Percentiles rank a stretch among this genome's conserved stretches.
Evolutionary conservation across 2,329 filamentous ascomycete species (phyloP).

Genomic region (Aspergillus sp.): DNA sequence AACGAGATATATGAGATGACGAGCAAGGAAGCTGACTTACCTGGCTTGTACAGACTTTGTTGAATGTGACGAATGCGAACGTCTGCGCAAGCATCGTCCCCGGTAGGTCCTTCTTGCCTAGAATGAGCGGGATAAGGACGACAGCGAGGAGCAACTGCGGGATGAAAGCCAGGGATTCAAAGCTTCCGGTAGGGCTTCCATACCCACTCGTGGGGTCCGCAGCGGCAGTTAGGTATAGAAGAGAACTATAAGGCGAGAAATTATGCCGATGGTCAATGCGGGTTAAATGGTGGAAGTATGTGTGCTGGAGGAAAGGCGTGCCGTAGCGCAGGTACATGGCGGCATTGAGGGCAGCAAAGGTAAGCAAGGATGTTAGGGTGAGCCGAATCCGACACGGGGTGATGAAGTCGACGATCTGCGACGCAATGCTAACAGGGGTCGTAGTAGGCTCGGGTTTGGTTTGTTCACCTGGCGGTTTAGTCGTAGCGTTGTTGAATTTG

Average conservation of each 20-base stretch:
- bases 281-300: constrained; percentile 87
- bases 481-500: not conserved
- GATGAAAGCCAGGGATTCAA: constrained; percentile 83
- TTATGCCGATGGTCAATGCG: constrained; percentile 97
- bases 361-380: constrained; percentile 62
- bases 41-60: constrained; percentile 98
- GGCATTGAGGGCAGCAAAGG: constrained; percentile 72
- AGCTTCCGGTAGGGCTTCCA: constrained; percentile 21
- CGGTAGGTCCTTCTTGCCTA: constrained; percentile 80
- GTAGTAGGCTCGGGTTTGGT: not conserved
- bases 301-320: constrained; percentile 78
- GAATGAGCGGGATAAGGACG: constrained; percentile 68
- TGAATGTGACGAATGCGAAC: constrained; percentile 95
- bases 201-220: constrained; percentile 35
- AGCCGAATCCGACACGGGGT: constrained; percentile 40
- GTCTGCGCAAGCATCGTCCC: constrained; percentile 91
- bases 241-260: constrained; percentile 92
- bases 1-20: not conserved
- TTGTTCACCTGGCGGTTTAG: not conserved
- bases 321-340: constrained; percentile 81
- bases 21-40: constrained; percentile 49
- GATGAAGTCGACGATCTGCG: constrained; percentile 31
- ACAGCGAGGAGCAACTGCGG: constrained; percentile 83
- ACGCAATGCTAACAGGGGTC: constrained; percentile 6
- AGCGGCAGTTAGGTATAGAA: constrained; percentile 83